Conservation (phyloP, 1,139 yeast genomes). For the Lodderomyces oxycetoniae region DNA sequence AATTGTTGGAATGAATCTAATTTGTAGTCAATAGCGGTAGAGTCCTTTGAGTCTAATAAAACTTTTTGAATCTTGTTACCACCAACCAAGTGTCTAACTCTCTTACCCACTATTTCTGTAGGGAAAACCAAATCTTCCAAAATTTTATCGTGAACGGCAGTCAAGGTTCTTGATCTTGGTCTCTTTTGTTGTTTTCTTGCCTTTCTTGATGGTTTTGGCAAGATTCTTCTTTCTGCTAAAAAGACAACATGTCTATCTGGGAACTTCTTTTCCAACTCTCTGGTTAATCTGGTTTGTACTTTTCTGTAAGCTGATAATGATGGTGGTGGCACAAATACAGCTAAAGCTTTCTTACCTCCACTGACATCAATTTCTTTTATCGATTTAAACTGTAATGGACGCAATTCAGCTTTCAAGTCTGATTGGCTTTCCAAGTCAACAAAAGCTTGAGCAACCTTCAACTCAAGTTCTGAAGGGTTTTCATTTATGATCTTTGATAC, state of each 20-base stretch:
- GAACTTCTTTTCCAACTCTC: slow-evolving; percentile 99
- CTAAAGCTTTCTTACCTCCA: slow-evolving; percentile 99
- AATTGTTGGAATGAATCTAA: slow-evolving; percentile 99
- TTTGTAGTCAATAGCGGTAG: slow-evolving; percentile 96
- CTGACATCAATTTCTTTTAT: slow-evolving; percentile 96
- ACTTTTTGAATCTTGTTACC: slow-evolving; percentile 99
- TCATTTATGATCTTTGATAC: slow-evolving; percentile 91
- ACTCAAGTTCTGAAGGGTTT: slow-evolving; percentile 96
- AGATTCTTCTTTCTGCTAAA: slow-evolving; percentile 99
- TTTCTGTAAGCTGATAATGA: slow-evolving; percentile 90
- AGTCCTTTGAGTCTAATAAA: slow-evolving; percentile 96
- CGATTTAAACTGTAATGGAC: slow-evolving; percentile 98
- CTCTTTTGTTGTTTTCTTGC: slow-evolving; percentile 96
- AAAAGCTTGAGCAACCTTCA: slow-evolving; percentile 99
- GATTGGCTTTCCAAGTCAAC: slow-evolving; percentile 93
- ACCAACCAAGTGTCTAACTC: slow-evolving; percentile 98
- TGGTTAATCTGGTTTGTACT: slow-evolving; percentile 95
- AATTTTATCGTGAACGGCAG: slow-evolving; percentile 98
- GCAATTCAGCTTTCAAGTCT: slow-evolving; percentile 96
- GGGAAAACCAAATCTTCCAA: slow-evolving; percentile 99
- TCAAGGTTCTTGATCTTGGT: slow-evolving; percentile 99
- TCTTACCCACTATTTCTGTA: slow-evolving; percentile 98
- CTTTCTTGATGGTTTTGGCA: slow-evolving; percentile 94
- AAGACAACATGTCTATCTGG: slow-evolving; percentile 99
- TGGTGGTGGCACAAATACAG: slow-evolving; percentile 97